Evolutionary conservation across 805 yeast genomes (phyloP), one percentile per base, ranked within the genome.

Genomic region (Scheffersomyces spartinae): DNA sequence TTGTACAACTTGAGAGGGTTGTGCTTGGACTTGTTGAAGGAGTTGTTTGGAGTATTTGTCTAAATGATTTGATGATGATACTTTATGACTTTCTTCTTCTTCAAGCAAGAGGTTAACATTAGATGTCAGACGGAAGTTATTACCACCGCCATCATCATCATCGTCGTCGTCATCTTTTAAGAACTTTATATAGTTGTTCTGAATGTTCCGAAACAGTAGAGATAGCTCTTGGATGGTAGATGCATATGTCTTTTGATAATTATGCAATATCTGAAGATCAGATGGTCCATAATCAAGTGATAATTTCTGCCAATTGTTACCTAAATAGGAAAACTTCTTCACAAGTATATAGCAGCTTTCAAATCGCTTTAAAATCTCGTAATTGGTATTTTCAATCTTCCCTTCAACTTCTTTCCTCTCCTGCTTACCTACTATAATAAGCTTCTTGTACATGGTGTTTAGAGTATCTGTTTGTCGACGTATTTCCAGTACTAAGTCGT

Each of bases 241-340:
- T 3, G 98, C 98, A 48, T 86, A 74, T 24, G 74, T 74, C 39
- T 82, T 81, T 49, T 82, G 79, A 55, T 83, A 70, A 50, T 88
- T 91, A 25, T 73, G 76, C 29, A 84, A 60, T 61, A 88, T 74
- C 26, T 64, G 56, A 15, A 73, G 42, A 38, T 82, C 88, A 17
- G 21, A 55, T 55, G 21, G 39, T 47, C 27, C 9, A 30, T 50
- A 60, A 28, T 34, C 49, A 34, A 42, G 62, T 41, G 32, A 67
- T 42, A 29, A 52, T 45, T 41, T 71, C 68, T 33, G 36, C 38
- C 55, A 48, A 32, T 58, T 58, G 26, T 54, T 45, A 35, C 47
- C 49, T 25, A 60, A 38, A 31, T 54, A 60, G 33, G 57, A 62
- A 29, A 84, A 66, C 34, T 69, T 68, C 52, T 83, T 81, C 30